Conservation (phyloP, 2,329 filamentous ascomycete genomes). For the Colletotrichum theobromicola region DNA sequence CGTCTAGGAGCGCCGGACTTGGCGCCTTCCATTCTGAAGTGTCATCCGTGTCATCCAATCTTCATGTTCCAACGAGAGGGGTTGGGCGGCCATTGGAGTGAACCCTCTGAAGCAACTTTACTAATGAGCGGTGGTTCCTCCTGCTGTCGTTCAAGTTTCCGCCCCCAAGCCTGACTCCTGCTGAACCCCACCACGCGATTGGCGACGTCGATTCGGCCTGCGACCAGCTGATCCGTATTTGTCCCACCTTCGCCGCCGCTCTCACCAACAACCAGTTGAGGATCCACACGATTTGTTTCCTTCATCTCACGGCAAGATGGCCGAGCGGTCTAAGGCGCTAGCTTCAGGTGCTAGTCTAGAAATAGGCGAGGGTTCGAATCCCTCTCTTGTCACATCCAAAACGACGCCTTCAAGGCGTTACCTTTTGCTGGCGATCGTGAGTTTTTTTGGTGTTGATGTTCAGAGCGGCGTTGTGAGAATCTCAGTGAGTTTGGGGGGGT, state of each 20-base stretch:
- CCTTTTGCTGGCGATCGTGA: not conserved
- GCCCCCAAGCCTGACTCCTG: not conserved
- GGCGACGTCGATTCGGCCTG: not conserved
- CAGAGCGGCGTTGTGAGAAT: not conserved
- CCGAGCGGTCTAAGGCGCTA: conserved; percentile 7
- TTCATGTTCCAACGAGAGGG: not conserved
- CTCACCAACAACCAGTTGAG: not conserved
- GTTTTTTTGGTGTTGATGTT: not conserved
- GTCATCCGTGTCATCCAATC: conserved; percentile 1
- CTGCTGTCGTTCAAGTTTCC: not conserved
- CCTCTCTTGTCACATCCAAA: not conserved
- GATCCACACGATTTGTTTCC: not conserved
- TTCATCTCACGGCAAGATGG: not conserved
- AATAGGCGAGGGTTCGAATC: not conserved
- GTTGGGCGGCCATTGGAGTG: not conserved
- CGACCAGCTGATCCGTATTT: not conserved
- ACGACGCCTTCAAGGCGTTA: not conserved
- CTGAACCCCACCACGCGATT: not conserved
- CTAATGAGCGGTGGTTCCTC: not conserved
- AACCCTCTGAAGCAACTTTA: not conserved
- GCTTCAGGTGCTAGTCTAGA: not conserved
- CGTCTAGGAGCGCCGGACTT: not conserved
- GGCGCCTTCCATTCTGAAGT: not conserved
- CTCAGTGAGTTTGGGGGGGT: not conserved
- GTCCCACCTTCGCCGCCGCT: not conserved